phyloP scores from a whole-genome alignment of 331 rosid genomes.

The Cydonia oblonga region DNA sequence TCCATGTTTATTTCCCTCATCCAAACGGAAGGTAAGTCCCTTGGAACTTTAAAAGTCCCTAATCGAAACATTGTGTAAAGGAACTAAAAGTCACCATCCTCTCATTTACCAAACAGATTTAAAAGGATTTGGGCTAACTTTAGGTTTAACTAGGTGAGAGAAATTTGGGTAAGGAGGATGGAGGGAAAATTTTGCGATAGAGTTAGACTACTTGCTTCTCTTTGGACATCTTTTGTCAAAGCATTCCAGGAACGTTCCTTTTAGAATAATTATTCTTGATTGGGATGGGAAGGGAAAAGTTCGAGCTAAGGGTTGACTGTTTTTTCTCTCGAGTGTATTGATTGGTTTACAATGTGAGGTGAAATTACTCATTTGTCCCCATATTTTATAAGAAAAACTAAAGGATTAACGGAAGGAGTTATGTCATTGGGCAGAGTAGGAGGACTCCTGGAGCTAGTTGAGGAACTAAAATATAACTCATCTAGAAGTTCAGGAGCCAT shows the following conservation, averaged over 20 bases:
- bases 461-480: too few relatives aligned
- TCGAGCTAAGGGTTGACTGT: neutral
- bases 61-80: neutral
- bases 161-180: neutral
- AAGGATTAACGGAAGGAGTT: too few relatives aligned
- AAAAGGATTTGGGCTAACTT: neutral
- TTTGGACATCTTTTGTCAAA: neutral
- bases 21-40: too few relatives aligned
- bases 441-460: too few relatives aligned
- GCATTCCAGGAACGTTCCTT: neutral
- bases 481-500: too few relatives aligned
- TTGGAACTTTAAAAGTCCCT: too few relatives aligned
- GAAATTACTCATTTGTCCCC: too few relatives aligned
- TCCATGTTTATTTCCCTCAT: too few relatives aligned
- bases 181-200: neutral
- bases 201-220: neutral
- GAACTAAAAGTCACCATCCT: neutral
- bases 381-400: too few relatives aligned
- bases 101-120: neutral
- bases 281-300: neutral
- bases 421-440: too few relatives aligned
- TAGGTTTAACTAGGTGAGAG: neutral
- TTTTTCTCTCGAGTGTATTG: too few relatives aligned
- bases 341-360: too few relatives aligned
- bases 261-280: neutral